phyloP scores from a whole-genome alignment of 331 rosid species.

The Quercus tomentella region DNA sequence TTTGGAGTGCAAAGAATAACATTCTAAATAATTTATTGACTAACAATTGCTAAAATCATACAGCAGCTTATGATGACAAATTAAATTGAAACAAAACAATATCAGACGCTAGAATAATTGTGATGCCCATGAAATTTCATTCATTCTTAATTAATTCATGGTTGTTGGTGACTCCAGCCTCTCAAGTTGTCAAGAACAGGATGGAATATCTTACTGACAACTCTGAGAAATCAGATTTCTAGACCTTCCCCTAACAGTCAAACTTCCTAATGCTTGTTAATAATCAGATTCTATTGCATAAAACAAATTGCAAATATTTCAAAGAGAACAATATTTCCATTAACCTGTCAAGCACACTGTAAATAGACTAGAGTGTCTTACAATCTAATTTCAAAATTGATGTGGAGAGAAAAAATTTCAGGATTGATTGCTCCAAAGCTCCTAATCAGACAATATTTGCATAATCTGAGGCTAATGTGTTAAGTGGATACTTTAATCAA shows the following conservation, averaged over 20 bases:
- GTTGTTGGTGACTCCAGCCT: not conserved
- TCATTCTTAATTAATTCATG: not conserved
- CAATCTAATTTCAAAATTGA: not conserved
- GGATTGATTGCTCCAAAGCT: not conserved
- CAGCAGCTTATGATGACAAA: not conserved
- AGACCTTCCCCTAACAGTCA: not conserved
- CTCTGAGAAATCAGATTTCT: not conserved
- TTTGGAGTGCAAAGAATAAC: too few species aligned
- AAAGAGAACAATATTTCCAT: not conserved
- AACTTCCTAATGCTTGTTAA: not conserved
- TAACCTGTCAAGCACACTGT: not conserved
- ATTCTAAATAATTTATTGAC: too few species aligned
- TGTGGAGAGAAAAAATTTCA: not conserved
- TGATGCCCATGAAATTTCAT: not conserved
- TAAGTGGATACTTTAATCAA: constrained; percentile 22
- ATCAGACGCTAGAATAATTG: not conserved
- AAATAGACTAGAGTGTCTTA: not conserved
- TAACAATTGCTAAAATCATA: not conserved
- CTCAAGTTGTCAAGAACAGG: not conserved
- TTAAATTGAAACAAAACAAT: not conserved
- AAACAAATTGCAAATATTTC: not conserved
- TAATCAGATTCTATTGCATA: not conserved
- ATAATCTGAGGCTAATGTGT: not conserved
- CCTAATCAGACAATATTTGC: not conserved
- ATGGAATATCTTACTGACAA: not conserved